Evolutionary conservation across 257 asterid genomes (phyloP), one percentile per base, ranked within the genome.

Genomic region (Nicotiana otophora): DNA sequence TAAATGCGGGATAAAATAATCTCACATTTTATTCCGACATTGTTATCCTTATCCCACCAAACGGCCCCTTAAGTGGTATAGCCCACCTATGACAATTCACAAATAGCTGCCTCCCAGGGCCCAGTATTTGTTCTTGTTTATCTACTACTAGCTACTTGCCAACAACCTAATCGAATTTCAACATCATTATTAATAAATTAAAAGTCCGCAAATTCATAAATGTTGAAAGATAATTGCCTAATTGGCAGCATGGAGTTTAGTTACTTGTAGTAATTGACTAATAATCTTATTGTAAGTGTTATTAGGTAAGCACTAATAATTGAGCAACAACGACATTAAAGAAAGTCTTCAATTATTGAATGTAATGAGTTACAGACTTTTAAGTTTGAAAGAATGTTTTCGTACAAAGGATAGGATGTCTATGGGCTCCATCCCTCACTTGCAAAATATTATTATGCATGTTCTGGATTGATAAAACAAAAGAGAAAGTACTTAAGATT

Each of bases 121-220:
- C 78, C 36, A 70, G 3, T 42, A 70, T 70, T 20, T 42, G n/a
- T 70, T 70, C 33, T n/a, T 11, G 78, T 70, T 4, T 23, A 70
- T 70, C 23, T 68, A 36, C 51, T 34, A 67, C 19, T 34, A 68
- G 2, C 77, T 69, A 39, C 78, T 70, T 42, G 34, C 58, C 12
- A 39, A 42, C 78, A 70, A 70, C 58, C 20, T 70, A 70, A 70
- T 70, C 34, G 20, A 70, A 70, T 70, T 42, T 70, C 78, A 42
- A 70, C 78, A 42, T 11, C 78, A 70, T 11, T 36, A n/a, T 1
- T 16, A 17, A 70, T 42, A 42, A 42, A 39, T 5, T 70, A 39
- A 11, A 70, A 70, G 60, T 70, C 58, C n/a, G 3, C 78, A 70
- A 39, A 19, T 11, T n/a, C 58, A 39, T 68, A 68, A 68, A 34